Conservation (phyloP, 148 eudicot species). For the Beta vulgaris region DNA sequence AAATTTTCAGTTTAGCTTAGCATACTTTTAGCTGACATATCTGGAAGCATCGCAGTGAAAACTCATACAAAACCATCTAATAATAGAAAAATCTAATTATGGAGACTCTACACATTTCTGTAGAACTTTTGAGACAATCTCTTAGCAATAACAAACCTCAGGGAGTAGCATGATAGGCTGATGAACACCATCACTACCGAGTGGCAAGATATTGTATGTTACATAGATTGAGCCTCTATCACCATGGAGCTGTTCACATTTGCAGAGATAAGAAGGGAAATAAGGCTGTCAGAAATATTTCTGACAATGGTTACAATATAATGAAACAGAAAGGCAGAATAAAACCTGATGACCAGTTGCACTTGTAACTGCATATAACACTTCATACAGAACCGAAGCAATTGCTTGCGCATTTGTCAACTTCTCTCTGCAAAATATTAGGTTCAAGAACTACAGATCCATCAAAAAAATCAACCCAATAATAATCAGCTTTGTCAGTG, state of each 20-base stretch:
- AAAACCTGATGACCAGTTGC: constrained; percentile 85
- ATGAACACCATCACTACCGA: constrained; percentile 79
- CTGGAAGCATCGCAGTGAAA: background rate
- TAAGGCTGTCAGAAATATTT: constrained; percentile 9
- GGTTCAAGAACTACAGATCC: constrained; percentile 24
- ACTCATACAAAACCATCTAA: background rate
- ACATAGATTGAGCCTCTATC: constrained; percentile 55
- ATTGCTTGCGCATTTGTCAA: constrained; percentile 65
- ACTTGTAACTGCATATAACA: constrained; percentile 56
- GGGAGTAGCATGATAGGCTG: constrained; percentile 91
- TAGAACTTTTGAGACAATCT: background rate
- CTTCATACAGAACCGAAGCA: constrained; percentile 77
- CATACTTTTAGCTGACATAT: constrained; percentile 11
- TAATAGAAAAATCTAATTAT: background rate
- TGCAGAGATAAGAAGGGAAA: constrained; percentile 2
- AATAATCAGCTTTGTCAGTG: background rate
- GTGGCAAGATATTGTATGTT: constrained; percentile 88
- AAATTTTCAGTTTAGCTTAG: constrained; percentile 21
- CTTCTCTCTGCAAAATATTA: constrained; percentile 60
- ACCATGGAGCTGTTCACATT: constrained; percentile 54
- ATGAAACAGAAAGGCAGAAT: constrained; percentile 6
- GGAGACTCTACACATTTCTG: background rate
- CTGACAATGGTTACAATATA: background rate
- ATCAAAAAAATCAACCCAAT: constrained; percentile 20
- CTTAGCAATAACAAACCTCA: constrained; percentile 48